Conservation (phyloP, 106 monocot species). For the Dactylorhiza incarnata region DNA sequence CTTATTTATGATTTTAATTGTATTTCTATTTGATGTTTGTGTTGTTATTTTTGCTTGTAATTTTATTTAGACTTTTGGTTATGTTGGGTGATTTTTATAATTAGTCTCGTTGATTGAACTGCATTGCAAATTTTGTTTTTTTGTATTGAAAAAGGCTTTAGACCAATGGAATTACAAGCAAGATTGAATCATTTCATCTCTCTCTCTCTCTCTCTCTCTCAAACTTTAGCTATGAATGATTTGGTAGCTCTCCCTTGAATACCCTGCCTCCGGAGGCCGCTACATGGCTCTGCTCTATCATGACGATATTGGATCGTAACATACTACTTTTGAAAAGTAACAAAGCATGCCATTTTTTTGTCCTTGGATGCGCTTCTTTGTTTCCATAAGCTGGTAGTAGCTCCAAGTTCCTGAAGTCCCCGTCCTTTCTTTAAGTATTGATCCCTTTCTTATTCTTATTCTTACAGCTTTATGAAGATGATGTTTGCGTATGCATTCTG, state of each 20-base stretch:
- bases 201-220: too few relatives aligned
- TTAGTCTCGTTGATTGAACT: not conserved
- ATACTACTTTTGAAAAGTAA: not conserved
- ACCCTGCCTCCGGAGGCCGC: not conserved
- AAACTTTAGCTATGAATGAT: not conserved
- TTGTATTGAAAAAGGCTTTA: too few relatives aligned
- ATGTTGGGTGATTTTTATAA: not conserved
- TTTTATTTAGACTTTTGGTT: not conserved
- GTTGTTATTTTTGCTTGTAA: not conserved
- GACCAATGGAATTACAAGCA: too few relatives aligned
- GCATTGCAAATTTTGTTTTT: not conserved
- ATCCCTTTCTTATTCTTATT: conserved; percentile 11
- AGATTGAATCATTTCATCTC: too few relatives aligned
- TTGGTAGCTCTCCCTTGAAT: not conserved
- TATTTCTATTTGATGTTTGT: not conserved
- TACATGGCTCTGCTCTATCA: not conserved
- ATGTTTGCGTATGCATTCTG: conserved; percentile 85
- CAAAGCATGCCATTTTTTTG: too few relatives aligned
- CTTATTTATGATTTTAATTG: too few relatives aligned
- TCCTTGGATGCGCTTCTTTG: not conserved
- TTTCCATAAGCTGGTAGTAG: not conserved
- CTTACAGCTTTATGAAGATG: conserved; percentile 93
- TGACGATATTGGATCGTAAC: not conserved
- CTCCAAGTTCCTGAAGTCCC: not conserved
- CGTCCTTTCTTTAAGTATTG: conserved; percentile 4